These are phyloP conservation scores for Metarhizium anisopliae DNA, from an alignment of 2,329 filamentous ascomycete species.

Conservation along the genomic window DNA sequence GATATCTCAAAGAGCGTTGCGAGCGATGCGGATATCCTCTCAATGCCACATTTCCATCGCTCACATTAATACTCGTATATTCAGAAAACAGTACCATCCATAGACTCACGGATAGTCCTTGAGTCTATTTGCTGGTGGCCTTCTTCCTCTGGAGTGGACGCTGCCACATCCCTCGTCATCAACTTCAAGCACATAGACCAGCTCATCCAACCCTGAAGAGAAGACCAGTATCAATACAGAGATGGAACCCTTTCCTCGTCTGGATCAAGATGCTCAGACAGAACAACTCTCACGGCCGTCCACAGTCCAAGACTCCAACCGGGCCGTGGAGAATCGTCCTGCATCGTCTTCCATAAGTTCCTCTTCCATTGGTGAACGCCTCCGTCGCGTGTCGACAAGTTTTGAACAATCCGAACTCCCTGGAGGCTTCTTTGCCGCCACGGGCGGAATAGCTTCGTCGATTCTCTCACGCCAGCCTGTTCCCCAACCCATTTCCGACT, in stretches of 20 bases:
- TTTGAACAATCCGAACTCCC: constrained; percentile 39
- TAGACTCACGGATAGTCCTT: no score
- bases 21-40: no score
- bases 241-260: constrained; percentile 18
- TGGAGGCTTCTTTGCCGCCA: constrained; percentile 38
- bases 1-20: no score
- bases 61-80: no score
- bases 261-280: constrained; percentile 8
- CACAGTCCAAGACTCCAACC: constrained; percentile 2
- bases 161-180: no score
- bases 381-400: constrained; percentile 22
- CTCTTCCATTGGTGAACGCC: constrained; percentile 20
- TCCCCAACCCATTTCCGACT: constrained; percentile 10
- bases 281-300: background rate
- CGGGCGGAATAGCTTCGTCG: constrained; percentile 34
- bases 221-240: no score
- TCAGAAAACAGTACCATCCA: no score
- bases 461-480: constrained; percentile 18
- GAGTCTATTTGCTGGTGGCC: no score
- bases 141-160: no score
- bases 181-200: no score
- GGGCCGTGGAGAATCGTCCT: background rate
- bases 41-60: no score
- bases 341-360: constrained; percentile 12
- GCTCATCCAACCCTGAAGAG: no score